A percentile compares a stretch with the other conserved stretches of the same genome.
phyloP scores from a whole-genome alignment of 768 basidiomycete genomes.

The Gymnopilus dilepis region DNA sequence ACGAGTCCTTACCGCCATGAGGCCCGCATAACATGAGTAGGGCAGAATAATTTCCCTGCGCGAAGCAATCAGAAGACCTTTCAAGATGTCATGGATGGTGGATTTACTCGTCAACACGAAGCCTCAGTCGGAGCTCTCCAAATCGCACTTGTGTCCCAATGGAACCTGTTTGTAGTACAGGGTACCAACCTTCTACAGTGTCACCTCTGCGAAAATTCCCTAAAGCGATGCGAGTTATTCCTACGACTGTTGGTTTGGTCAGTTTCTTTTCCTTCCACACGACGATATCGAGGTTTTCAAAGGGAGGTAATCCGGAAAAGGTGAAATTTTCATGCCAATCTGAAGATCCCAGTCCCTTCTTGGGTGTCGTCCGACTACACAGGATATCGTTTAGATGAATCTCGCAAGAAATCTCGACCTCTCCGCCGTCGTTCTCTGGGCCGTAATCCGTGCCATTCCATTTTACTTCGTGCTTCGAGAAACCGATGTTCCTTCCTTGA shows the following conservation, averaged over 20 bases:
- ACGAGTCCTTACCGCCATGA: slow-evolving; percentile 56
- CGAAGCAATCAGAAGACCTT: slow-evolving; percentile 9
- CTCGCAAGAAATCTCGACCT: slow-evolving; percentile 80
- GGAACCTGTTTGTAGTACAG: slow-evolving; percentile 61
- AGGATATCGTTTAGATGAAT: slow-evolving; percentile 70
- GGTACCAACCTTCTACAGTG: slow-evolving; percentile 84
- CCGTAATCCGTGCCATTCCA: slow-evolving; percentile 33
- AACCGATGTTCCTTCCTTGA: slow-evolving; percentile 77
- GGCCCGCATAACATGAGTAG: slow-evolving; percentile 59
- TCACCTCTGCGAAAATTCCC: slow-evolving; percentile 77
- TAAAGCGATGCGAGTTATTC: slow-evolving; percentile 67
- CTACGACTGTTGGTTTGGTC: slow-evolving; percentile 59
- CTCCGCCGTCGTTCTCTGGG: slow-evolving; percentile 55
- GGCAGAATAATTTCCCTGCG: slow-evolving; percentile 82
- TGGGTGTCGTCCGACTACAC: slow-evolving; percentile 76
- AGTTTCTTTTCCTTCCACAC: slow-evolving; percentile 74
- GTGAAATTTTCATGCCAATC: slow-evolving; percentile 86
- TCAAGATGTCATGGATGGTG: neutral
- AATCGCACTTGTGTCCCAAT: slow-evolving; percentile 59
- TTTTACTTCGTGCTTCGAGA: slow-evolving; percentile 35
- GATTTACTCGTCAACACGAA: slow-evolving; percentile 77
- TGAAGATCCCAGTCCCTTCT: slow-evolving; percentile 65
- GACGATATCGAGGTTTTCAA: slow-evolving; percentile 69
- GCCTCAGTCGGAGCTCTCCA: slow-evolving; percentile 77
- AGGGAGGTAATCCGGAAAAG: slow-evolving; percentile 79